phyloP scores from a whole-genome alignment of 768 basidiomycete genomes.

The Kwoniella bestiolae region DNA sequence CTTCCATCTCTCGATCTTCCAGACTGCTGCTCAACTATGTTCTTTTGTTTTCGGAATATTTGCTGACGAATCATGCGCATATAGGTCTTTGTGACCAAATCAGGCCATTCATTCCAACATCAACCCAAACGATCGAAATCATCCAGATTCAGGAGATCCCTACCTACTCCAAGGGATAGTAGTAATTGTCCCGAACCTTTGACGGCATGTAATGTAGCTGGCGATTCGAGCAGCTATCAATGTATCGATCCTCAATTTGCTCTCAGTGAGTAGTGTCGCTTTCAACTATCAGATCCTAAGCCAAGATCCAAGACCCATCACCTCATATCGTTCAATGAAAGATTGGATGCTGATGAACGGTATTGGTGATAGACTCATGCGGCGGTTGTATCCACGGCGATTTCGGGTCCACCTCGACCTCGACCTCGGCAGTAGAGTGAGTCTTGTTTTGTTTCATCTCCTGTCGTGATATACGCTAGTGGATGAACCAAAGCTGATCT shows the following conservation, averaged over 20 bases:
- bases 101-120: conserved; percentile 16
- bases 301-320: no score
- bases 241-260: conserved; percentile 26
- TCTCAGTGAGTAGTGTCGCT: conserved; percentile 18
- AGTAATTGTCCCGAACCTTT: conserved; percentile 18
- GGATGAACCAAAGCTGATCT: not conserved
- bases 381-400: conserved; percentile 24
- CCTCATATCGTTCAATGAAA: no score
- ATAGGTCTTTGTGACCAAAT: conserved; percentile 18
- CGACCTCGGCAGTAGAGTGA: conserved; percentile 21
- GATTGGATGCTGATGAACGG: not conserved
- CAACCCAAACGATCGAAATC: conserved; percentile 3
- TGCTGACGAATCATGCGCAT: not conserved
- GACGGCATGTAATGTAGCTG: conserved; percentile 17
- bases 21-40: no score
- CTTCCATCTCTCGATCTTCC: no score
- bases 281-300: no score
- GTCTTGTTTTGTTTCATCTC: no score
- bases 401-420: conserved; percentile 11
- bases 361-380: conserved; percentile 24
- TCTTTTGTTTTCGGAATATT: no score
- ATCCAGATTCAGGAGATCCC: not conserved
- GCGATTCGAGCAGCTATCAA: conserved; percentile 10
- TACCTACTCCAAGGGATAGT: not conserved
- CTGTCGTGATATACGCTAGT: not conserved